phyloP scores from a whole-genome alignment of 805 yeast species.

The Saccharomyces paradoxus region DNA sequence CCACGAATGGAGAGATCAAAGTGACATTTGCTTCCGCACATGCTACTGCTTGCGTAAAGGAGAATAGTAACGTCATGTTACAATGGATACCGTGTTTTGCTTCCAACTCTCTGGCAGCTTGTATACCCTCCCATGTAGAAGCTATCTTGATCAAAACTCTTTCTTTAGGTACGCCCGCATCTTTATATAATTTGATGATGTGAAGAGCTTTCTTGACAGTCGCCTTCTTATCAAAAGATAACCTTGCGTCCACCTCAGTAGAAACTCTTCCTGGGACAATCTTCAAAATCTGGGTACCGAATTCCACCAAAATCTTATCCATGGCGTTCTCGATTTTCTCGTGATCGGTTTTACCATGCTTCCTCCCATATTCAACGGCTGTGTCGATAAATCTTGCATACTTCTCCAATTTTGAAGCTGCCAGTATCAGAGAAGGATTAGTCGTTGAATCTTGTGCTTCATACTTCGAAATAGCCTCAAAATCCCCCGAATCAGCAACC shows the following conservation, averaged over 20 bases:
- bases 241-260: slow-evolving; percentile 97
- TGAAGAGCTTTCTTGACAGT: slow-evolving; percentile 90
- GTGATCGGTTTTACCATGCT: slow-evolving; percentile 41
- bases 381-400: slow-evolving; percentile 84
- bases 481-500: slow-evolving; percentile 98
- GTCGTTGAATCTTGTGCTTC: slow-evolving; percentile 99
- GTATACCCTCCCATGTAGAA: slow-evolving; percentile 98
- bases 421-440: slow-evolving; percentile 93
- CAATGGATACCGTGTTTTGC: slow-evolving; percentile 82
- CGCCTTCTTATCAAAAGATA: slow-evolving; percentile 90
- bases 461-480: slow-evolving; percentile 93
- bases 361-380: slow-evolving; percentile 81
- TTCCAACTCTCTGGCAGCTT: slow-evolving; percentile 95
- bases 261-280: slow-evolving; percentile 99
- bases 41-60: slow-evolving; percentile 96
- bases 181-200: slow-evolving; percentile 79
- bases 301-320: slow-evolving; percentile 89
- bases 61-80: slow-evolving; percentile 91
- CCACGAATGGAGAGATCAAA: slow-evolving; percentile 96
- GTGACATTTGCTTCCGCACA: slow-evolving; percentile 97
- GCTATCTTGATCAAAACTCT: slow-evolving; percentile 94
- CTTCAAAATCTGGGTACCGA: slow-evolving; percentile 85
- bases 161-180: slow-evolving; percentile 78
- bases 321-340: slow-evolving; percentile 75
- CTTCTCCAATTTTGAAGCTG: slow-evolving; percentile 85